phyloP scores from a whole-genome alignment of 257 asterid species.

The Ophiorrhiza pumila region DNA sequence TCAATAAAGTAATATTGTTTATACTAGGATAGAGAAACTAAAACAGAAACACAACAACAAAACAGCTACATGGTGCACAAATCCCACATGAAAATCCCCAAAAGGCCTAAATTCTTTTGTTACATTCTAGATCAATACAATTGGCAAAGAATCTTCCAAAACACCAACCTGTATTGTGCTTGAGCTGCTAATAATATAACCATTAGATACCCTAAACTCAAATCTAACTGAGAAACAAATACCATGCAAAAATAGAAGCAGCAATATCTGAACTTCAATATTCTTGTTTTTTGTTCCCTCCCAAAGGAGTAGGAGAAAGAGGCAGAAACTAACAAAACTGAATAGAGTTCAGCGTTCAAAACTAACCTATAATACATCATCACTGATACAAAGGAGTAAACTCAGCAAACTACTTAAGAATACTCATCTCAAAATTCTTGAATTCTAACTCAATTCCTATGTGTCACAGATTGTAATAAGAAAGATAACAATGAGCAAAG shows the following conservation, averaged over 20 bases:
- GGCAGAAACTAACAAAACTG: neutral
- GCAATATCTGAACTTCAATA: neutral
- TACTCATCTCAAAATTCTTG: neutral
- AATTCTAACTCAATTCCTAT: neutral
- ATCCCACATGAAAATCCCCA: neutral
- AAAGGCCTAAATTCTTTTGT: neutral
- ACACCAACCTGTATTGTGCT: neutral
- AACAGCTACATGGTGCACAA: neutral
- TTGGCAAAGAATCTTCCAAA: neutral
- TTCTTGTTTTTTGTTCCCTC: neutral
- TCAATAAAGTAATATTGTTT: no score
- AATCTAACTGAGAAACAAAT: neutral
- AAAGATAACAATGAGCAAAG: neutral
- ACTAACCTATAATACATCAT: no score
- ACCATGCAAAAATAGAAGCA: neutral
- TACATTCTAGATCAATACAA: neutral
- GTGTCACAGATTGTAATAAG: neutral
- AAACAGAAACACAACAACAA: no score
- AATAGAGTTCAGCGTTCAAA: neutral
- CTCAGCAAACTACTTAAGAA: neutral
- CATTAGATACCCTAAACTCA: neutral
- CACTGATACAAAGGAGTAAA: neutral
- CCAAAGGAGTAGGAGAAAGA: neutral
- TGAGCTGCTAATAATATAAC: neutral
- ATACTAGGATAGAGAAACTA: no score